These are phyloP conservation scores for Penicillium sp. DNA, from an alignment of 2,329 filamentous ascomycete species.

Conservation along the genomic window DNA sequence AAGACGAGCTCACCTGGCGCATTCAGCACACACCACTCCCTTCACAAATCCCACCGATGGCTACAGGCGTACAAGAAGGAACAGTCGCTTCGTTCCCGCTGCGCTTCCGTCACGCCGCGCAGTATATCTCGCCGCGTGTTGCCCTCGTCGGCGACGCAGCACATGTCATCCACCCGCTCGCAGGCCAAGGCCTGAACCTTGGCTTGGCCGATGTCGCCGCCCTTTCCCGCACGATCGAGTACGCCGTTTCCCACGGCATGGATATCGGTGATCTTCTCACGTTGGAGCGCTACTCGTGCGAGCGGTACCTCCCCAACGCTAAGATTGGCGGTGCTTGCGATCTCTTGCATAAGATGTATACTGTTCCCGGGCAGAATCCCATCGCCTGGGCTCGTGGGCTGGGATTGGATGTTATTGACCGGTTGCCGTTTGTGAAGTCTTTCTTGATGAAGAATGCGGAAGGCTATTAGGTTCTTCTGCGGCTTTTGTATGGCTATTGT, in stretches of 20 bases:
- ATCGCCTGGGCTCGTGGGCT: constrained; percentile 72
- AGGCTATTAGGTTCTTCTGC: constrained; percentile 18
- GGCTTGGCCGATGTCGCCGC: constrained; percentile 84
- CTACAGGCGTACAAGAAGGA: constrained; percentile 66
- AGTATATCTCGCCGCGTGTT: constrained; percentile 83
- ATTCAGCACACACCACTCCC: constrained; percentile 60
- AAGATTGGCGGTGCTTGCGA: constrained; percentile 71
- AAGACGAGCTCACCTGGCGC: constrained; percentile 79
- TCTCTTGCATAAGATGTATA: constrained; percentile 88
- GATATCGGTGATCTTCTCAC: constrained; percentile 75
- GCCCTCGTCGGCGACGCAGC: constrained; percentile 91
- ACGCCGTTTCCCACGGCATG: constrained; percentile 73
- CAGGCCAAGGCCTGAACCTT: constrained; percentile 89
- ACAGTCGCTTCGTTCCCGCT: constrained; percentile 86
- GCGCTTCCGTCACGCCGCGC: constrained; percentile 85
- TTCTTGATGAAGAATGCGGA: constrained; percentile 72
- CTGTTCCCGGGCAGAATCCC: constrained; percentile 65
- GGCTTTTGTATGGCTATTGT: constrained; percentile 14
- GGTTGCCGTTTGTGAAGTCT: constrained; percentile 67
- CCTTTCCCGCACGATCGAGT: constrained; percentile 66
- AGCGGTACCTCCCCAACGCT: constrained; percentile 78
- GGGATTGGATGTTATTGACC: constrained; percentile 70
- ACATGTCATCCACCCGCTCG: constrained; percentile 89
- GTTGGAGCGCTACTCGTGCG: constrained; percentile 72
- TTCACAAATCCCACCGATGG: constrained; percentile 57